A percentile compares a stretch with the other conserved stretches of the same genome.
phyloP scores from a whole-genome alignment of 2,329 filamentous ascomycete species.

The Akanthomyces dipterigenus region DNA sequence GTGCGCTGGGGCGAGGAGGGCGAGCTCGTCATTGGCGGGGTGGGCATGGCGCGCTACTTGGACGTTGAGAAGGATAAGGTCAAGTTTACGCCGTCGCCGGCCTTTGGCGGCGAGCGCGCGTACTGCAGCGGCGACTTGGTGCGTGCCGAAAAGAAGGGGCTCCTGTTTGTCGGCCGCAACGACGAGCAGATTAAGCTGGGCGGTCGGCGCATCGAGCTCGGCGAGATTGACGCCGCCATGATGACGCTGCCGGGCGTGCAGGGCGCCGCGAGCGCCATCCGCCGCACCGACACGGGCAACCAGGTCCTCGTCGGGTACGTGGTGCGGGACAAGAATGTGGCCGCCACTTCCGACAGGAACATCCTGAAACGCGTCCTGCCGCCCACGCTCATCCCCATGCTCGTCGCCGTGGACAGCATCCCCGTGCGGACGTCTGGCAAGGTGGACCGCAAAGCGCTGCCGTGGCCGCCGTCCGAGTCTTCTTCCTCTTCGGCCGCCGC shows the following conservation, averaged over 20 bases:
- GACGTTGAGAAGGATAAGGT: slow-evolving; percentile 16
- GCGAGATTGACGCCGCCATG: slow-evolving; percentile 21
- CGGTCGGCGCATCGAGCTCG: slow-evolving; percentile 22
- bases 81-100: slow-evolving; percentile 16
- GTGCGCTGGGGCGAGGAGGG: slow-evolving; percentile 26
- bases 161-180: slow-evolving; percentile 20
- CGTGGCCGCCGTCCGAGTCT: slow-evolving; percentile 5
- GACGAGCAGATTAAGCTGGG: slow-evolving; percentile 25
- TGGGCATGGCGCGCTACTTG: slow-evolving; percentile 19
- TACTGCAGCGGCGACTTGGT: slow-evolving; percentile 22
- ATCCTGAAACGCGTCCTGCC: slow-evolving; percentile 14
- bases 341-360: slow-evolving; percentile 1
- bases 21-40: slow-evolving; percentile 19
- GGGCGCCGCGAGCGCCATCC: slow-evolving; percentile 16
- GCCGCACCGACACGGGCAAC: slow-evolving; percentile 16
- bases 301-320: slow-evolving; percentile 19
- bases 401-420: slow-evolving; percentile 15
- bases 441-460: slow-evolving; percentile 17
- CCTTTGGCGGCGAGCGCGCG: slow-evolving; percentile 17
- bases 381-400: slow-evolving; percentile 17
- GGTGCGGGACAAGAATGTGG: slow-evolving; percentile 7
- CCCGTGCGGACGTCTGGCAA: slow-evolving; percentile 19
- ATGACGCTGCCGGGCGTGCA: slow-evolving; percentile 17
- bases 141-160: slow-evolving; percentile 17
- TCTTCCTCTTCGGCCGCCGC: not conserved